phyloP scores from a whole-genome alignment of 805 yeast species.

The Danielia reshetovae region DNA sequence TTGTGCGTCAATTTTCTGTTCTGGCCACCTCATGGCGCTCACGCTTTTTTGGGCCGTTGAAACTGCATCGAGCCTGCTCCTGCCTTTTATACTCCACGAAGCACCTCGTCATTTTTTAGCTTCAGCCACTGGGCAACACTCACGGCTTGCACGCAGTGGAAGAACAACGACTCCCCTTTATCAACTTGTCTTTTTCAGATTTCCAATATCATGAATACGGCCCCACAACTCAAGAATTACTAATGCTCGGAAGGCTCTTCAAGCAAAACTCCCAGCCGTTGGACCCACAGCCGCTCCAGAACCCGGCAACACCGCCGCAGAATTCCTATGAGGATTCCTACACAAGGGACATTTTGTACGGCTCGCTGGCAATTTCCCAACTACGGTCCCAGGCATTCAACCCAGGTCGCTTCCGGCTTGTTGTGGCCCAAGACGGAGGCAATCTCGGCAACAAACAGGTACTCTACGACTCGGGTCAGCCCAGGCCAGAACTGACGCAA shows the following conservation, averaged over 20 bases:
- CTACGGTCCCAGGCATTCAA: conserved; percentile 23
- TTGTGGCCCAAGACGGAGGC: conserved; percentile 52
- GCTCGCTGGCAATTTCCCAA: conserved; percentile 17
- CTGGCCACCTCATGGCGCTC: no score
- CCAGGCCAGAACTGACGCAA: conserved; percentile 10
- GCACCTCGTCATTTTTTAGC: no score
- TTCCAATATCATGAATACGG: no score
- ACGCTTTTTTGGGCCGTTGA: no score
- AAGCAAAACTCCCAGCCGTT: conserved; percentile 21
- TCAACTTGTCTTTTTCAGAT: no score
- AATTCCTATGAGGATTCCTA: conserved; percentile 42
- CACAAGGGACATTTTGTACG: conserved; percentile 46
- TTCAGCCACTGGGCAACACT: no score
- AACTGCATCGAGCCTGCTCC: no score
- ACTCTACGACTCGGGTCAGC: conserved; percentile 42
- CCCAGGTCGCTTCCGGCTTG: conserved; percentile 35
- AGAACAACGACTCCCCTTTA: no score
- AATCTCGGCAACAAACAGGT: conserved; percentile 43
- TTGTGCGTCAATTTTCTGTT: no score
- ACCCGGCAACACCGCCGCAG: not conserved
- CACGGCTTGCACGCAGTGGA: no score
- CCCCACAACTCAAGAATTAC: no score
- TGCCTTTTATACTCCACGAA: no score
- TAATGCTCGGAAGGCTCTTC: conserved; percentile 37
- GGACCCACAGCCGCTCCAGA: not conserved